Percentiles rank a stretch among this genome's conserved stretches.
These are phyloP conservation scores for Ceratonia siliqua DNA, from an alignment of 306 rosid genomes.

Conservation along the genomic window DNA sequence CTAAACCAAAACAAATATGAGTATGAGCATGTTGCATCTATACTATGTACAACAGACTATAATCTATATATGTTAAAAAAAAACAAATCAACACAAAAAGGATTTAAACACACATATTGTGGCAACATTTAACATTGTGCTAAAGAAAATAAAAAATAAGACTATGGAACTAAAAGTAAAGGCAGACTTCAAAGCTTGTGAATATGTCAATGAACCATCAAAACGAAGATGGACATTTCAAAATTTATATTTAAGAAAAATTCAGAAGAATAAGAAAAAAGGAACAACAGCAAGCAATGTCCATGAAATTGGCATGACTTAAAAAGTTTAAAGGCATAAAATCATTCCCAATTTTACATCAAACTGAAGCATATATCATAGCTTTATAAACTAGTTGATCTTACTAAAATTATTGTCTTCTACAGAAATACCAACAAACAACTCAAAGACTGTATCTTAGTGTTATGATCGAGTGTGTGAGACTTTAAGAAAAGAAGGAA, in stretches of 20 bases:
- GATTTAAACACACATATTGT: background rate
- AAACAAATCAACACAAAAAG: too few species aligned
- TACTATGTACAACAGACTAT: background rate
- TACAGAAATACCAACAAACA: conserved; percentile 9
- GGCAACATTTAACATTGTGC: background rate
- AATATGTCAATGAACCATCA: conserved; percentile 8
- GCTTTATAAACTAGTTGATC: background rate
- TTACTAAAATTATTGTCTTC: conserved; percentile 1
- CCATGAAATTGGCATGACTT: background rate
- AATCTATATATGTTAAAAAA: background rate
- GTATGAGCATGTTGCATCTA: too few species aligned
- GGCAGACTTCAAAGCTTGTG: background rate
- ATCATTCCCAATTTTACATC: conserved; percentile 7
- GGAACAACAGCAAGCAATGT: background rate
- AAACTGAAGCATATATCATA: background rate
- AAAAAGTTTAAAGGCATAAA: background rate
- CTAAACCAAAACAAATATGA: too few species aligned
- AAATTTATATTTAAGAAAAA: conserved; percentile 9
- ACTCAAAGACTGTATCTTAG: conserved; percentile 9
- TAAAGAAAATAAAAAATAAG: conserved; percentile 6
- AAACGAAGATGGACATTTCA: background rate
- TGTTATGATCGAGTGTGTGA: too few species aligned
- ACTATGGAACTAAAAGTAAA: background rate
- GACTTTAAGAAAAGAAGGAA: too few species aligned
- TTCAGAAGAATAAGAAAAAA: conserved; percentile 1